Conservation (phyloP, 2,329 filamentous ascomycete genomes). For the Uncinocarpus reesii region DNA sequence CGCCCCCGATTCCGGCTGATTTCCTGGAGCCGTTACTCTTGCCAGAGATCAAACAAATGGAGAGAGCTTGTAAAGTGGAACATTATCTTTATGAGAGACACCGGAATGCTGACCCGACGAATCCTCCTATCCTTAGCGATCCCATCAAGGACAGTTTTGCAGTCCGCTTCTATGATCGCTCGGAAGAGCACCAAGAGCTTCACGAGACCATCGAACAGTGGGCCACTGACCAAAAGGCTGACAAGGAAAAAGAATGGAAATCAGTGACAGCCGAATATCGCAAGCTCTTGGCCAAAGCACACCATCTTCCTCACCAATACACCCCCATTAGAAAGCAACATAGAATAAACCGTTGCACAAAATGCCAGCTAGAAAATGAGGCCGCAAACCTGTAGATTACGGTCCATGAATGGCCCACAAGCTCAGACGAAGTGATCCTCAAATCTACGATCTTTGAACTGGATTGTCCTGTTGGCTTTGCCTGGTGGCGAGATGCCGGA, state of each 20-base stretch:
- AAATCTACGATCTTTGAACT: slow-evolving; percentile 48
- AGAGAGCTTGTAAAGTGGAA: slow-evolving; percentile 40
- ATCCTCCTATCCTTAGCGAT: slow-evolving; percentile 30
- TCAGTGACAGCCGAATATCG: slow-evolving; percentile 20
- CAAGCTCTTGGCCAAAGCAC: slow-evolving; percentile 19
- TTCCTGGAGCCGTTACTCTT: slow-evolving; percentile 40
- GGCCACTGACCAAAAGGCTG: slow-evolving; percentile 31
- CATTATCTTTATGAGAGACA: slow-evolving; percentile 36
- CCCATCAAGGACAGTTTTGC: slow-evolving; percentile 37
- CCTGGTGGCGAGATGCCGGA: slow-evolving; percentile 43
- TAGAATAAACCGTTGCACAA: slow-evolving; percentile 10
- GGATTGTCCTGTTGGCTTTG: slow-evolving; percentile 32
- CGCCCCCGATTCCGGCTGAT: slow-evolving; percentile 34
- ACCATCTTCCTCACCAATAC: slow-evolving; percentile 12
- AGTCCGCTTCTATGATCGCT: slow-evolving; percentile 42
- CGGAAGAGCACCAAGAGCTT: slow-evolving; percentile 31
- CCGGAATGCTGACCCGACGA: slow-evolving; percentile 13
- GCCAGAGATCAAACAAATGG: slow-evolving; percentile 37
- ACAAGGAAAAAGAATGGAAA: slow-evolving; percentile 27
- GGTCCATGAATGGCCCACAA: slow-evolving; percentile 50
- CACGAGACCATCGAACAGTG: slow-evolving; percentile 30
- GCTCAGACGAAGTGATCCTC: slow-evolving; percentile 22
- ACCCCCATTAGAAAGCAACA: slow-evolving; percentile 10
- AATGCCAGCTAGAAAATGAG: slow-evolving; percentile 26
- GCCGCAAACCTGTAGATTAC: slow-evolving; percentile 38